Evolutionary conservation across 768 basidiomycete genomes (phyloP), one percentile per base, ranked within the genome.

Genomic region (Candolleomyces eurysporus): DNA sequence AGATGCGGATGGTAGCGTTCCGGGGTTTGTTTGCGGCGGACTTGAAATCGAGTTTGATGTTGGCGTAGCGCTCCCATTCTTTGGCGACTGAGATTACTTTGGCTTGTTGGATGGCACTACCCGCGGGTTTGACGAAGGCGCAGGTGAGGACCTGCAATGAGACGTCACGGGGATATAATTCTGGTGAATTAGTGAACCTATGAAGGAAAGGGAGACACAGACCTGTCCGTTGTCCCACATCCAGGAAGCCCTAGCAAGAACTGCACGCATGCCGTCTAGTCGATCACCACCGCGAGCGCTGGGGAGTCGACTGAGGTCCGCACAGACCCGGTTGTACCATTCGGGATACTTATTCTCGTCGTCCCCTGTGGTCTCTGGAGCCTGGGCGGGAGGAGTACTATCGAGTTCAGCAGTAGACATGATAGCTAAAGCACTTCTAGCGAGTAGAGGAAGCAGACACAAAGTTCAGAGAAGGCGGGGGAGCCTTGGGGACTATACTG

Each of bases 1-100:
- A 14, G 43, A 64, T 63, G 26, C 63, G 63, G 21, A 66, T 63
- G 5, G 30, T 30, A 2, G 62, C 58, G 17, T 30, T 36, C 21
- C 21, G 14, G 10, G 45, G 36, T 3, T 55, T 30, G 2, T 43
- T 5, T 13, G 11, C 42, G 10, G 22, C 19, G 30, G 60, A 50
- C 26, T 26, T 4, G 19, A 42, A 55, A 5, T 32, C 31, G 45
- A 68, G 65, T 26, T 54, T 53, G 46, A 68, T 45, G 45, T 66
- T 66, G 4, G 55, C 63, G 32, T 66, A 62, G n/a, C 55, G 56
- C 36, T 61, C 45, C 67, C 67, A 68, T 54, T 68, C 62, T 6
- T 48, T 61, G 22, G 65, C 56, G n/a, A 56, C 52, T 4, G 26
- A 30, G 22, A 40, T 45, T 55, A 68, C 65, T 42, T 65, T 66